Evolutionary conservation across 108 stramenopile genomes (phyloP).

Genomic region (Conticribra weissflogii): DNA sequence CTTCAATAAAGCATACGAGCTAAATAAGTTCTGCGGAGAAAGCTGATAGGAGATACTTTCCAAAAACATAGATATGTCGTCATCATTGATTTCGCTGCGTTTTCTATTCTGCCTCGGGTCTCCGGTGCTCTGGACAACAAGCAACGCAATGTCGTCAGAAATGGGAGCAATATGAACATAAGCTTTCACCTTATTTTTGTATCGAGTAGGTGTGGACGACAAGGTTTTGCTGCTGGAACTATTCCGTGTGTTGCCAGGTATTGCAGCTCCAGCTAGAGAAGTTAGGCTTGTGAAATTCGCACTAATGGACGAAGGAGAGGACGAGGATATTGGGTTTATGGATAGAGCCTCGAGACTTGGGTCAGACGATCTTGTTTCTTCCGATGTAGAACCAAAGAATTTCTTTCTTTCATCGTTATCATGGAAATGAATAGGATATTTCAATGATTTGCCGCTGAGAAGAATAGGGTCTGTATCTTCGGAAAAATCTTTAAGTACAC

Average conservation of each 20-base stretch:
- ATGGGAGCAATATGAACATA: slow-evolving; percentile 17
- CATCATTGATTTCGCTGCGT: slow-evolving; percentile 12
- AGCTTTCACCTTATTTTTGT: background rate
- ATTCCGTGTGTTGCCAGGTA: background rate
- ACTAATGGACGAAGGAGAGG: background rate
- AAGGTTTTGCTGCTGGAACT: background rate
- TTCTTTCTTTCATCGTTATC: too few relatives aligned
- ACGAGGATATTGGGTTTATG: background rate
- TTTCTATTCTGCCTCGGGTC: slow-evolving; percentile 3
- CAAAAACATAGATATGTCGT: slow-evolving; percentile 20
- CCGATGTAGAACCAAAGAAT: too few relatives aligned
- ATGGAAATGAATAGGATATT: too few relatives aligned
- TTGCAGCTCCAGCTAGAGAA: background rate
- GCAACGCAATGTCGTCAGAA: slow-evolving; percentile 15
- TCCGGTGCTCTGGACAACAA: slow-evolving; percentile 24
- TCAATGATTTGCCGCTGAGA: too few relatives aligned
- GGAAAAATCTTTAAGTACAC: background rate
- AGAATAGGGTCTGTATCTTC: too few relatives aligned
- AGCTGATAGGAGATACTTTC: slow-evolving; percentile 1
- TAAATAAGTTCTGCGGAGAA: slow-evolving; percentile 21
- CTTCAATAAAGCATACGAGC: slow-evolving; percentile 16
- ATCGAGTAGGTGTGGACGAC: slow-evolving; percentile 3
- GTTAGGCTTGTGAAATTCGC: background rate
- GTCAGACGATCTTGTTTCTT: too few relatives aligned
- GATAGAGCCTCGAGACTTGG: background rate